Conservation (phyloP, 2,329 filamentous ascomycete genomes). For the Ceratocystis albifundus region DNA sequence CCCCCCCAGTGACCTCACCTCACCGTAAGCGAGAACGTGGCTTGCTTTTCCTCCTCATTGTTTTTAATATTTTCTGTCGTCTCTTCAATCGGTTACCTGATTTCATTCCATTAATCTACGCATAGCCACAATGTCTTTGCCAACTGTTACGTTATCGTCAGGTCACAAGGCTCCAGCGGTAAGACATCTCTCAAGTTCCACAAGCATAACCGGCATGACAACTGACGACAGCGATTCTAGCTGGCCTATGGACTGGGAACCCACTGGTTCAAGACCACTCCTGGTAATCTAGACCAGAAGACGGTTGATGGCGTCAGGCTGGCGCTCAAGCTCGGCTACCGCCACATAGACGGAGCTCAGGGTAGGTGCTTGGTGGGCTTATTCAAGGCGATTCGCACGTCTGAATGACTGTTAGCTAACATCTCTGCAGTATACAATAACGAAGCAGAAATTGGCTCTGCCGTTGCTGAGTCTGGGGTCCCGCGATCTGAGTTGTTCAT, state of each 20-base stretch:
- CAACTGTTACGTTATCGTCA: conserved; percentile 12
- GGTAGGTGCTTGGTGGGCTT: not conserved
- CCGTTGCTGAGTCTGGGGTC: conserved; percentile 33
- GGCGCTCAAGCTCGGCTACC: conserved; percentile 17
- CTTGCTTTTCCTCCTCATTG: no score
- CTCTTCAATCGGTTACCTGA: not conserved
- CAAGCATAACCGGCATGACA: not conserved
- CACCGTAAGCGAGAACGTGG: no score
- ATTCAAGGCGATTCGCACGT: no score
- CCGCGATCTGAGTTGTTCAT: conserved; percentile 36
- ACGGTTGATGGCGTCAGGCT: conserved; percentile 15
- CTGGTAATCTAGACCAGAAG: conserved; percentile 13
- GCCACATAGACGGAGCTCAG: conserved; percentile 17
- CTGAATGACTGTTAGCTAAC: not conserved
- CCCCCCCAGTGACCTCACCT: no score
- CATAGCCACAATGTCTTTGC: conserved; percentile 1
- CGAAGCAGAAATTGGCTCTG: conserved; percentile 35
- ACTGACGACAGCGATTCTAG: conserved; percentile 1
- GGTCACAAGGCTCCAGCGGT: conserved; percentile 16
- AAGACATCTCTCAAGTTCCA: not conserved
- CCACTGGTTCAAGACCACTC: conserved; percentile 14
- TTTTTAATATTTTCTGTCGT: no score
- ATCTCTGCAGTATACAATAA: conserved; percentile 32
- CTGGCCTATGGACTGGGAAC: conserved; percentile 22
- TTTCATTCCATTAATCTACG: not conserved